These are phyloP conservation scores for Zasmidium citrigriseum DNA, from an alignment of 2,329 filamentous ascomycete genomes.

Conservation along the genomic window DNA sequence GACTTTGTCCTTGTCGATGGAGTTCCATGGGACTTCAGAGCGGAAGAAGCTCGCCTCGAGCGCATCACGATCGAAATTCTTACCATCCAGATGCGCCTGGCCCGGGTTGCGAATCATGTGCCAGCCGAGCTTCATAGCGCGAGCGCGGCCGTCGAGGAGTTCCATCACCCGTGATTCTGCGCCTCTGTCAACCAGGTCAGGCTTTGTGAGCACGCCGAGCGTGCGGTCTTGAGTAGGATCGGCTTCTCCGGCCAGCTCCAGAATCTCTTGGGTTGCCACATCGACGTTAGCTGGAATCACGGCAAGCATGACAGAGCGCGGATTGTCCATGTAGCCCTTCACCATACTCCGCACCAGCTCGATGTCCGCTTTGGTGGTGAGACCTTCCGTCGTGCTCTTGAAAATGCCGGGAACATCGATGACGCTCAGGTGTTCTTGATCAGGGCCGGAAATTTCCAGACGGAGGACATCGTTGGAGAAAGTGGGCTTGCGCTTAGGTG, in stretches of 20 bases:
- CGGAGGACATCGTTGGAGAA: conserved; percentile 35
- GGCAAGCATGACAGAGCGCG: conserved; percentile 44
- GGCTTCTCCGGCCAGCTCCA: conserved; percentile 40
- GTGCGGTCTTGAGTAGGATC: conserved; percentile 38
- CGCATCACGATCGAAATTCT: conserved; percentile 9
- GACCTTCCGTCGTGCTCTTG: conserved; percentile 36
- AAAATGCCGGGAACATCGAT: conserved; percentile 36
- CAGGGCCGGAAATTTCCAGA: conserved; percentile 31
- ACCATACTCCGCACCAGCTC: conserved; percentile 43
- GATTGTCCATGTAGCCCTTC: conserved; percentile 41
- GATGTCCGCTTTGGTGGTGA: conserved; percentile 42
- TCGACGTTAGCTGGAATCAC: conserved; percentile 49
- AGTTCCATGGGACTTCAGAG: conserved; percentile 38
- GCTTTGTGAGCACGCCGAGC: conserved; percentile 41
- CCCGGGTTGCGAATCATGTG: conserved; percentile 35
- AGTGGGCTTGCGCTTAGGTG: conserved; percentile 9
- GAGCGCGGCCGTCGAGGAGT: conserved; percentile 29
- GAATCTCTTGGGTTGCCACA: conserved; percentile 49
- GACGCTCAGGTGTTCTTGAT: conserved; percentile 31
- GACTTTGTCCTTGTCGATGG: conserved; percentile 38
- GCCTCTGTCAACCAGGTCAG: conserved; percentile 35
- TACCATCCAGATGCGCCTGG: conserved; percentile 27
- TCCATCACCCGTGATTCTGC: conserved; percentile 27
- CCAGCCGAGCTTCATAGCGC: conserved; percentile 35
- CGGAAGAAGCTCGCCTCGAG: conserved; percentile 41